Base-by-base conservation (phyloP, 352 stramenopile genomes). In the Phytopythium cucurbitacearum region DNA sequence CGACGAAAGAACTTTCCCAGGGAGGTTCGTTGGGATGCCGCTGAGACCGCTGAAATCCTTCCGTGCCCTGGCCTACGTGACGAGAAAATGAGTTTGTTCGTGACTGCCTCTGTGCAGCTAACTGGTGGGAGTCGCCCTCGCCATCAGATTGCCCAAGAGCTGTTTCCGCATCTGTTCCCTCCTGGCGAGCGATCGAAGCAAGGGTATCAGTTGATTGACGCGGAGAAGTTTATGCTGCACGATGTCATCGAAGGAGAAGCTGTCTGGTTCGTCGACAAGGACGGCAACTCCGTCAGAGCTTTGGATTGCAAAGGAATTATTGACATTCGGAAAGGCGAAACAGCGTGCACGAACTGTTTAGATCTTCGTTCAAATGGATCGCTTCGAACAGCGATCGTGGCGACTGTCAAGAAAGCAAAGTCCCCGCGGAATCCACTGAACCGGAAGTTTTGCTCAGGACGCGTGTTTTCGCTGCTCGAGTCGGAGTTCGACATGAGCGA, bases 221-320 rank as follows among this genome's bases (percentile, higher is more conserved):
- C 69, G 5, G 62, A 89, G 61, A 88, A 88, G 35, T 16, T 86
- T 1, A 49, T 85, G 37, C 55, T 93, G 11, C 80, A 88, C n/a
- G 83, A 93, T 44, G 78, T 80, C 5, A 72, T 91, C 32, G 76
- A 91, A 48, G 65, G 67, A 2, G 83, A 93, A 45, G 74, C 78
- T 3, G 57, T 87, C 13, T 93, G 83, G 83, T 90, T 88, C 44
- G 67, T 93, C 21, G 83, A 93, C 53, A 89, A 87, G 48, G 83
- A 93, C 51, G 83, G 72, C 4, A 71, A 67, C 41, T 80, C 67
- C 1, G 73, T 93, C 3, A 78, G 83, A 2, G 91, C 80, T 56
- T 60, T 93, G 32, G 68, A 88, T 51, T 93, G 83, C 36, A 62
- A 70, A 9, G 80, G 74, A 0, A 63, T 74, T 1, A 66, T 89